Base-by-base conservation (phyloP, 805 yeast genomes). In the Candida vaughaniae region DNA sequence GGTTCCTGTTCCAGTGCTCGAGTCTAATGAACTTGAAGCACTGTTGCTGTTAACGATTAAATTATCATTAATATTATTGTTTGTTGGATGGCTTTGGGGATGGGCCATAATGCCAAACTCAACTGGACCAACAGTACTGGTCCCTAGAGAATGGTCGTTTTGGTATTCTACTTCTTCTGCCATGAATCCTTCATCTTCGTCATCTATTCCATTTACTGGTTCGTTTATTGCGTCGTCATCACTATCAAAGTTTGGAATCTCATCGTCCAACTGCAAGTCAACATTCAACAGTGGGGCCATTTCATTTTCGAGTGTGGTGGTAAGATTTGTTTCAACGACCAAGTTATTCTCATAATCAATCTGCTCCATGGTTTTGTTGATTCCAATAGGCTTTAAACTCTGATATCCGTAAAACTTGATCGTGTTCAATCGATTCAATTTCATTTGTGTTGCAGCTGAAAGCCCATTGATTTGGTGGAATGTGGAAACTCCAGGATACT, bases 91-190 rank as follows among this genome's bases (percentile, higher is more conserved):
- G 25, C 11, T 22, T 11, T 22, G n/a, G n/a, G n/a, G n/a, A n/a
- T n/a, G n/a, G n/a, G n/a, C n/a, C n/a, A n/a, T n/a, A n/a, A n/a
- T n/a, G n/a, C n/a, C n/a, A n/a, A n/a, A n/a, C n/a, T n/a, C n/a
- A n/a, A n/a, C 10, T 8, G 34, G 35, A 16, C 29, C 16, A 6
- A 38, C 49, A 51, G 22, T 50, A 46, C 38, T 45, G 43, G 19
- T 55, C 31, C 32, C 60, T 42, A 39, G 22, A 22, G 38, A 31
- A 44, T 66, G 71, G 42, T 66, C 73, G 33, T 61, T 55, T 44
- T 66, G 73, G 39, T 69, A 67, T 40, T 69, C 73, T 8, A 67
- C 73, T 18, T 69, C 75, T 25, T 64, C 71, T 2, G 73, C 74
- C 73, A 69, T 68, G 39, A 67, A 69, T 5, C 70, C 73, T 33